Conservation (phyloP, 441 rosid species). For the Erodium trifolium region DNA sequence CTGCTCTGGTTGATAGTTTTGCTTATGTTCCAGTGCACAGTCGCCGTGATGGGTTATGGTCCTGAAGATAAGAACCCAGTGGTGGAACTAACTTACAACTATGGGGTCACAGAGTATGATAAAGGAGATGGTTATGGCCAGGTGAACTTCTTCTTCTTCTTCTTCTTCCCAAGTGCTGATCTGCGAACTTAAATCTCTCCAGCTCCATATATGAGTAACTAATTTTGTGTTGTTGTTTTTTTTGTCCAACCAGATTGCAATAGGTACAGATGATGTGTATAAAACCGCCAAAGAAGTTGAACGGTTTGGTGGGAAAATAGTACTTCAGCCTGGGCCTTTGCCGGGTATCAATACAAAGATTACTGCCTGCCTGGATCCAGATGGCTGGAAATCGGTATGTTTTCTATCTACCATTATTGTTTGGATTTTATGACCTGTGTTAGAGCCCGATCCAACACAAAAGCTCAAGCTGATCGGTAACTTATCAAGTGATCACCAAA, state of each 20-base stretch:
- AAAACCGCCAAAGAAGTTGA: slow-evolving; percentile 78
- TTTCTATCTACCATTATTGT: neutral
- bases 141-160: slow-evolving; percentile 28
- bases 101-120: slow-evolving; percentile 79
- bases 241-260: slow-evolving; percentile 53
- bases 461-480: no score
- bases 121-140: slow-evolving; percentile 90
- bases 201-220: neutral
- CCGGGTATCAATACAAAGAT: slow-evolving; percentile 91
- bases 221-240: slow-evolving; percentile 9
- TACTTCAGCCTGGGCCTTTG: slow-evolving; percentile 80
- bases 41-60: slow-evolving; percentile 93
- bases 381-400: slow-evolving; percentile 90
- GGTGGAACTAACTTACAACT: slow-evolving; percentile 83
- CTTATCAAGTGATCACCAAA: no score
- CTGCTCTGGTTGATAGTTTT: slow-evolving; percentile 12
- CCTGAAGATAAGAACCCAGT: slow-evolving; percentile 84
- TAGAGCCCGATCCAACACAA: no score
- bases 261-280: slow-evolving; percentile 92
- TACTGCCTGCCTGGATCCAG: slow-evolving; percentile 92
- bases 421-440: neutral
- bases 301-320: slow-evolving; percentile 63
- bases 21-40: slow-evolving; percentile 44
- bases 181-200: neutral
- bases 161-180: neutral